Conservation (phyloP, 306 rosid species). For the Alnus glutinosa region DNA sequence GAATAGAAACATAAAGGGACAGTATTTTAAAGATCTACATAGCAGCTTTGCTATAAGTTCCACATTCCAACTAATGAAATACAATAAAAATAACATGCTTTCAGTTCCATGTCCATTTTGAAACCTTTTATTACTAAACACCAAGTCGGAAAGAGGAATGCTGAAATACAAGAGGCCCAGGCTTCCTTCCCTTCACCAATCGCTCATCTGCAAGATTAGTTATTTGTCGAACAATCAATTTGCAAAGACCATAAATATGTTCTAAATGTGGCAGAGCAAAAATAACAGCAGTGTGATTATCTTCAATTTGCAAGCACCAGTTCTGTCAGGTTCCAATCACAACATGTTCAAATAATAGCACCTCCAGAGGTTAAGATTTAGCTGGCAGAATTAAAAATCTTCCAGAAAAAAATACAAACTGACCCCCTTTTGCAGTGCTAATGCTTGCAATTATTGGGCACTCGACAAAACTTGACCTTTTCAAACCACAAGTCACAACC, state of each 20-base stretch:
- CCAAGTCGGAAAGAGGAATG: slow-evolving; percentile 7
- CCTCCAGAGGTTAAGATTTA: not conserved
- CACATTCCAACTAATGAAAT: slow-evolving; percentile 2
- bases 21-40: slow-evolving; percentile 17
- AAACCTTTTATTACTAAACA: slow-evolving; percentile 29
- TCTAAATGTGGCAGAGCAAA: not conserved
- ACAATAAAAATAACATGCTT: slow-evolving; percentile 21
- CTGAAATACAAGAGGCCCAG: slow-evolving; percentile 15
- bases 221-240: slow-evolving; percentile 24
- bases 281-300: not conserved
- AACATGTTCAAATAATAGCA: not conserved
- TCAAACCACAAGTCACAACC: slow-evolving; percentile 2
- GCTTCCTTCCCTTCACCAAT: slow-evolving; percentile 27
- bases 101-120: slow-evolving; percentile 11
- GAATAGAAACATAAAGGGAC: not conserved
- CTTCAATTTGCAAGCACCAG: not conserved
- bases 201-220: slow-evolving; percentile 40
- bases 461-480: not conserved
- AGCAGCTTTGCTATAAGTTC: not conserved
- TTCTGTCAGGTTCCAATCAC: not conserved
- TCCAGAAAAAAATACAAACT: no score
- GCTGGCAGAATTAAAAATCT: not conserved
- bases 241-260: slow-evolving; percentile 2
- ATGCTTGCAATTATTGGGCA: not conserved
- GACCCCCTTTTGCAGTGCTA: not conserved